Percentiles rank a stretch among this genome's conserved stretches.
phyloP scores from a whole-genome alignment of 345 rosid species.

The Trapa incisa region DNA sequence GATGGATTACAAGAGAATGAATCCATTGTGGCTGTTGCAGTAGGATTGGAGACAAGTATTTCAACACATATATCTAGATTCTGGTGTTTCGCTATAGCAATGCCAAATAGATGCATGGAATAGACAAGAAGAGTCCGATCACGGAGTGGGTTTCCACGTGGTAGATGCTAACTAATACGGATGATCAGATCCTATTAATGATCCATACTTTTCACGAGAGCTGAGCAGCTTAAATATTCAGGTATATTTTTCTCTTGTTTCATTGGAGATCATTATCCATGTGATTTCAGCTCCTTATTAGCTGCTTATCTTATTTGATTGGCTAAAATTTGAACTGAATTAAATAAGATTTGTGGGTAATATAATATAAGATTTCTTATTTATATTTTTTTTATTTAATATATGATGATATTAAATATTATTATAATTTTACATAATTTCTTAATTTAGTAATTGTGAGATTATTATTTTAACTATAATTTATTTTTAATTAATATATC shows the following conservation, averaged over 20 bases:
- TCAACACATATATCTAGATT: conserved; percentile 69
- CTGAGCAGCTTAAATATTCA: conserved; percentile 50
- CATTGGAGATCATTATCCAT: background rate
- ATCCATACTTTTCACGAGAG: conserved; percentile 85
- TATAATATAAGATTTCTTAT: background rate
- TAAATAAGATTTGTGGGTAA: background rate
- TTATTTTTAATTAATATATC: too few species aligned
- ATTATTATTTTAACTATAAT: too few species aligned
- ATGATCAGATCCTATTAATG: conserved; percentile 73
- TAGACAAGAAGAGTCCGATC: conserved; percentile 44
- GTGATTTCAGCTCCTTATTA: background rate
- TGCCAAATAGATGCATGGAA: conserved; percentile 87
- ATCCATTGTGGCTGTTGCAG: conserved; percentile 88
- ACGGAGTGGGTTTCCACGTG: conserved; percentile 31
- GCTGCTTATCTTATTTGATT: background rate
- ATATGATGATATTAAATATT: too few species aligned
- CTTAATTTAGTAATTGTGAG: too few species aligned
- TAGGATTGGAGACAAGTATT: conserved; percentile 59
- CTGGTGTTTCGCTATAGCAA: conserved; percentile 72
- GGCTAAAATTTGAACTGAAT: background rate
- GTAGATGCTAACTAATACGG: conserved; percentile 42
- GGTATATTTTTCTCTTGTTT: conserved; percentile 21
- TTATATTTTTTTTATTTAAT: background rate
- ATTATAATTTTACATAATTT: too few species aligned
- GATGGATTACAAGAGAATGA: conserved; percentile 73